These are phyloP conservation scores for Starmerella bombicola DNA, from an alignment of 805 yeast species.

Conservation along the genomic window DNA sequence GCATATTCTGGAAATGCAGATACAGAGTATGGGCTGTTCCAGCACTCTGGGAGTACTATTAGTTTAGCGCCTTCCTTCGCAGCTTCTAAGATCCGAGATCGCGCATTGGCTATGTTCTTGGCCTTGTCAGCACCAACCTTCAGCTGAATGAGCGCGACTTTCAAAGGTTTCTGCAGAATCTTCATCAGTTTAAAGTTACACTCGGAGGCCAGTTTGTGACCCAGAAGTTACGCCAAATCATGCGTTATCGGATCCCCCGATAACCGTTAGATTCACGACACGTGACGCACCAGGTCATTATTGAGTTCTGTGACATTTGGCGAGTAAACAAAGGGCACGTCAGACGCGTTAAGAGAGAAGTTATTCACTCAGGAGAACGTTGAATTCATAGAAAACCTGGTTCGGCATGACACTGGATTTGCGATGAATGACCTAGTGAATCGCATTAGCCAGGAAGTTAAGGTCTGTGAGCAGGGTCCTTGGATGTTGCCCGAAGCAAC, in stretches of 20 bases:
- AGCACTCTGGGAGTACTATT: conserved; percentile 87
- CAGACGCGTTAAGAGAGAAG: too few species aligned
- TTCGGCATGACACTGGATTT: too few species aligned
- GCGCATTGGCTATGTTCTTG: conserved; percentile 61
- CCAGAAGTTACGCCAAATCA: too few species aligned
- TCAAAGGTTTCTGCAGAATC: conserved; percentile 42
- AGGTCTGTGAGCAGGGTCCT: conserved; percentile 12
- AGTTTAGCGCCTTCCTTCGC: conserved; percentile 52
- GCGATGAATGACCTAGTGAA: conserved; percentile 6
- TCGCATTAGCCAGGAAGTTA: neutral
- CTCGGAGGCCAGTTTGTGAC: too few species aligned
- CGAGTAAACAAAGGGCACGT: too few species aligned
- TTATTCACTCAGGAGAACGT: too few species aligned
- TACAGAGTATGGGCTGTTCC: conserved; percentile 90
- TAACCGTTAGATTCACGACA: too few species aligned
- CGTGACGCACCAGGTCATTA: too few species aligned
- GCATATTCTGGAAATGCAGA: conserved; percentile 77
- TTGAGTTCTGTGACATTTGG: too few species aligned
- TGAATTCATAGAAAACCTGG: too few species aligned
- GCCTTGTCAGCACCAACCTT: conserved; percentile 70
- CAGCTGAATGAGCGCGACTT: conserved; percentile 76
- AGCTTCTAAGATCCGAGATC: conserved; percentile 53
- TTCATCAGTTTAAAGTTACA: too few species aligned
- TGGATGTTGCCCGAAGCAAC: conserved; percentile 19
- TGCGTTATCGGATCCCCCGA: too few species aligned